A percentile compares a stretch with the other conserved stretches of the same genome.
Evolutionary conservation across 768 basidiomycete species (phyloP).

Genomic region (Lactarius tabidus): DNA sequence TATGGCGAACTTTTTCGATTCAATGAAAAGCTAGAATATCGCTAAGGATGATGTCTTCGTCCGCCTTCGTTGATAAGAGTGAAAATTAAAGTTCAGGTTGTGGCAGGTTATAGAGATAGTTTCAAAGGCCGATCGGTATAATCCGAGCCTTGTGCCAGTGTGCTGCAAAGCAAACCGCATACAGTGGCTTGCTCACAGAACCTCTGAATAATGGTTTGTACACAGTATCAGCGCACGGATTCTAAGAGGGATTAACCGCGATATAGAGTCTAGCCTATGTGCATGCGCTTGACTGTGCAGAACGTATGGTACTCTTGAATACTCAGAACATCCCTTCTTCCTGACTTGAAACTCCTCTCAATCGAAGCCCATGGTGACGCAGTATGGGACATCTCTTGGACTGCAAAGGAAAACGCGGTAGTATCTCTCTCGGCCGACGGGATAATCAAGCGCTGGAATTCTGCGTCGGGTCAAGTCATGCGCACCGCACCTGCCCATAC

Average conservation of each 20-base stretch:
- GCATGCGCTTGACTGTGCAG: constrained; percentile 68
- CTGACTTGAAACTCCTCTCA: constrained; percentile 31
- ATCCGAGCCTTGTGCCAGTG: constrained; percentile 32
- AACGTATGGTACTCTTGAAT: constrained; percentile 49
- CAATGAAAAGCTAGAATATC: constrained; percentile 13
- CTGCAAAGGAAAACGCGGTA: constrained; percentile 50
- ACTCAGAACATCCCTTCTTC: constrained; percentile 17
- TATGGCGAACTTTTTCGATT: constrained; percentile 30
- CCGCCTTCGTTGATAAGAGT: constrained; percentile 91
- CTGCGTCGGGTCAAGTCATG: constrained; percentile 58
- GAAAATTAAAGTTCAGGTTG: constrained; percentile 50
- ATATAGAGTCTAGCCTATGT: constrained; percentile 66
- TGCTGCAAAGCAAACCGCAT: not conserved
- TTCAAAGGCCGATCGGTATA: constrained; percentile 55
- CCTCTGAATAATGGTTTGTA: constrained; percentile 14
- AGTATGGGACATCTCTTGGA: constrained; percentile 77
- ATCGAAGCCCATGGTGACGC: constrained; percentile 71
- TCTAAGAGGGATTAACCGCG: not conserved
- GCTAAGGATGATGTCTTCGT: constrained; percentile 70
- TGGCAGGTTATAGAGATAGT: constrained; percentile 30
- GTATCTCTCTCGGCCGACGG: constrained; percentile 79
- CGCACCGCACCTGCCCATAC: constrained; percentile 67
- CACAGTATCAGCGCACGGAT: not conserved
- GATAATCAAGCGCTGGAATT: constrained; percentile 67
- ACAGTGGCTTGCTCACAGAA: not conserved